These are phyloP conservation scores for Malus hybrid DNA, from an alignment of 331 rosid genomes.

Conservation along the genomic window DNA sequence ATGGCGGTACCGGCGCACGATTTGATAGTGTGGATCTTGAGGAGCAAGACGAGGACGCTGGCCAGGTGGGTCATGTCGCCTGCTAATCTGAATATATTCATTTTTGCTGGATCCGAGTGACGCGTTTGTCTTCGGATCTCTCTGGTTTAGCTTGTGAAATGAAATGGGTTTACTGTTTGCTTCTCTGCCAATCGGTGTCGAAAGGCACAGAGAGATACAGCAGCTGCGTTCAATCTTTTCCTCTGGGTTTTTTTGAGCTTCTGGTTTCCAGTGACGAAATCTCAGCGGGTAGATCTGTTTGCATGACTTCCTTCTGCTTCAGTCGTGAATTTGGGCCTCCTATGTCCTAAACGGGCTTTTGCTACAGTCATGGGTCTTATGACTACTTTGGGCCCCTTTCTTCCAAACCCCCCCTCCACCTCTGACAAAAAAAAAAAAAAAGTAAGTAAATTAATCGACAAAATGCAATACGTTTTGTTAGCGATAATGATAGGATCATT, in stretches of 20 bases:
- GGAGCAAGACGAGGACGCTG: slow-evolving; percentile 44
- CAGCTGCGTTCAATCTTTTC: background rate
- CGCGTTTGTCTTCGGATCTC: background rate
- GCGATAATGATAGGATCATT: background rate
- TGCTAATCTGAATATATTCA: slow-evolving; percentile 36
- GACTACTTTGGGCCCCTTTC: background rate
- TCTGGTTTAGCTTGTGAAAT: background rate
- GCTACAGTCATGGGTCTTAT: background rate
- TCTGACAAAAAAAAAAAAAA: too few species aligned
- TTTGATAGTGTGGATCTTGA: slow-evolving; percentile 45
- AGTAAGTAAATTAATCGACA: too few species aligned
- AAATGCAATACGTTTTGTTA: too few species aligned
- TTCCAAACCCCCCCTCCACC: too few species aligned
- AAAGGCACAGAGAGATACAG: background rate
- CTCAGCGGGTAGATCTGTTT: background rate
- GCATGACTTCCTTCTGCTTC: background rate
- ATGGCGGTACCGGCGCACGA: slow-evolving; percentile 33
- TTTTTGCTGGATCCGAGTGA: slow-evolving; percentile 12
- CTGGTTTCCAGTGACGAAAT: background rate
- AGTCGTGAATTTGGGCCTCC: background rate
- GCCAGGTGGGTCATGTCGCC: slow-evolving; percentile 44
- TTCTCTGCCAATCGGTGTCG: background rate
- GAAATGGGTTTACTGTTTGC: background rate
- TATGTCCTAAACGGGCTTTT: background rate
- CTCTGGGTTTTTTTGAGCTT: background rate